Conservation (phyloP, 2,329 filamentous ascomycete genomes). For the Colletotrichum tabaci region DNA sequence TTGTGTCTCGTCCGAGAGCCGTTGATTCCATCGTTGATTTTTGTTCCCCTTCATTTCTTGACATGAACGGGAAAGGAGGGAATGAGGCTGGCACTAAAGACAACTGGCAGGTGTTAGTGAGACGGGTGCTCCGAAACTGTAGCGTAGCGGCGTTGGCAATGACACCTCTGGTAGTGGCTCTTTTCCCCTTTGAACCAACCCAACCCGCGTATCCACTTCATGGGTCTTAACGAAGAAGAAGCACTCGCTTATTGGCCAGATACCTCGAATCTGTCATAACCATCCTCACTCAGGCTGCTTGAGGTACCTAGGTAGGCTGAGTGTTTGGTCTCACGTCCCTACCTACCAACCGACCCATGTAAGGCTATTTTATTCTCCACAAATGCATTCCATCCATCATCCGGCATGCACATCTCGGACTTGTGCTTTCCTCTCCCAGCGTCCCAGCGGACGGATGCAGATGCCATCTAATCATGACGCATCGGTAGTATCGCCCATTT, state of each 20-base stretch:
- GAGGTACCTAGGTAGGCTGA: background rate
- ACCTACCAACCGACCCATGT: background rate
- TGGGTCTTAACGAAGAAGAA: background rate
- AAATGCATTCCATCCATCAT: background rate
- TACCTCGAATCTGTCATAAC: no score
- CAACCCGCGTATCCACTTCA: slow-evolving; percentile 30
- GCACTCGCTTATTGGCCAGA: background rate
- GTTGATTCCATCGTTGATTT: slow-evolving; percentile 36
- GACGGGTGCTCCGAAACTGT: background rate
- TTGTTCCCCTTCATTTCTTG: background rate
- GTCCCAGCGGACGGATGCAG: slow-evolving; percentile 30
- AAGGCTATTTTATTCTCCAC: background rate
- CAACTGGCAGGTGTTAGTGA: slow-evolving; percentile 24
- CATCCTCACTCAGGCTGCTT: no score
- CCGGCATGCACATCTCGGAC: slow-evolving; percentile 31
- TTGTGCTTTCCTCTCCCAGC: slow-evolving; percentile 13
- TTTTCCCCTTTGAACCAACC: slow-evolving; percentile 24
- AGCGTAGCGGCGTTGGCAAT: background rate
- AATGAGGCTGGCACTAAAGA: slow-evolving; percentile 17
- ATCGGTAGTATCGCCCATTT: slow-evolving; percentile 7
- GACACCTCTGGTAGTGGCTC: slow-evolving; percentile 10
- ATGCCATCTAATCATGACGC: slow-evolving; percentile 41
- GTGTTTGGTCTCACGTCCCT: background rate
- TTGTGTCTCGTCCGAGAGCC: slow-evolving; percentile 21
- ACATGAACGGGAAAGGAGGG: slow-evolving; percentile 1